A percentile compares a stretch with the other conserved stretches of the same genome.
phyloP scores from a whole-genome alignment of 495 filamentous ascomycete species.

The Hypoxylon crocopeplum region DNA sequence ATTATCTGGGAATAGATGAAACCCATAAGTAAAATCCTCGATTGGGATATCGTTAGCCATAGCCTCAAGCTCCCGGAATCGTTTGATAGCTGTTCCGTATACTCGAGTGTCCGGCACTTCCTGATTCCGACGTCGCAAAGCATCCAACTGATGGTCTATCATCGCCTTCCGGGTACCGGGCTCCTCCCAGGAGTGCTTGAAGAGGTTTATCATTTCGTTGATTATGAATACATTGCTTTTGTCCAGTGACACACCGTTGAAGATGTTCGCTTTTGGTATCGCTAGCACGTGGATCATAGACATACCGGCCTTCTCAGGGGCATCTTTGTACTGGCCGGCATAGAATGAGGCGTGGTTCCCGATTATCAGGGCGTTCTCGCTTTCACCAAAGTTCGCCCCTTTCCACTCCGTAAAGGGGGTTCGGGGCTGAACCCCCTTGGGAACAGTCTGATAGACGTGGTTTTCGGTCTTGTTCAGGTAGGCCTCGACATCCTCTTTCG shows the following conservation, averaged over 20 bases:
- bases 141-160: slow-evolving; percentile 1
- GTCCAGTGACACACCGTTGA: slow-evolving; percentile 42
- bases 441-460: slow-evolving; percentile 5
- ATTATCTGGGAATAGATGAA: slow-evolving; percentile 41
- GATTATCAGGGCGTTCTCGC: slow-evolving; percentile 35
- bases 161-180: slow-evolving; percentile 3
- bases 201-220: slow-evolving; percentile 40
- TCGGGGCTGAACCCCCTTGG: slow-evolving; percentile 17
- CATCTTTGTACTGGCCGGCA: slow-evolving; percentile 34
- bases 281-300: slow-evolving; percentile 41
- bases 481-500: slow-evolving; percentile 8
- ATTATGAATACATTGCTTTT: slow-evolving; percentile 21
- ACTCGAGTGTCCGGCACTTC: background rate
- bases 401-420: slow-evolving; percentile 18
- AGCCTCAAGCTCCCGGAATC: slow-evolving; percentile 2
- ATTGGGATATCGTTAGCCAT: background rate
- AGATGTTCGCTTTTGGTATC: slow-evolving; percentile 41
- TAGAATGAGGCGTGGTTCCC: slow-evolving; percentile 42
- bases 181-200: slow-evolving; percentile 4
- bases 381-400: slow-evolving; percentile 20
- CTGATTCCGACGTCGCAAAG: background rate
- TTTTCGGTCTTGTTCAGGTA: slow-evolving; percentile 1
- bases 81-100: background rate
- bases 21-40: slow-evolving; percentile 41
- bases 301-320: slow-evolving; percentile 37